Percentiles rank a stretch among this genome's conserved stretches.
These are phyloP conservation scores for Chalara sp. DNA, from an alignment of 2,329 filamentous ascomycete species.

Conservation along the genomic window DNA sequence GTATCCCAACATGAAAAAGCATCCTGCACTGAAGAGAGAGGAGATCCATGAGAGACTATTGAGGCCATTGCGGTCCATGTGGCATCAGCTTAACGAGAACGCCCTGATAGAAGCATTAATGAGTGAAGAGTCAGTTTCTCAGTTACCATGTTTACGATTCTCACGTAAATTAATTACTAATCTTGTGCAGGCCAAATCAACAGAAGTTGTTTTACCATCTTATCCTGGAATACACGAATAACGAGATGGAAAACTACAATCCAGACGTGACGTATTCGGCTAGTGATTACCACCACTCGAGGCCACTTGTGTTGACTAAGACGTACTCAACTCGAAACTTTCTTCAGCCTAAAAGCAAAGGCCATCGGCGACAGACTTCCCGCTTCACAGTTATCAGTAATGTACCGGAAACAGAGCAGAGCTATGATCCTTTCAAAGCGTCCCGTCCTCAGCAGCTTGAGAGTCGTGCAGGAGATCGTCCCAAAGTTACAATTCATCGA, in stretches of 20 bases:
- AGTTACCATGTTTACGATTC: not conserved
- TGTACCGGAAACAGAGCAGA: slow-evolving; percentile 49
- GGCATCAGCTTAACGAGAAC: slow-evolving; percentile 77
- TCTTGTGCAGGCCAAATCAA: slow-evolving; percentile 60
- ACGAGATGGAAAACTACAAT: slow-evolving; percentile 82
- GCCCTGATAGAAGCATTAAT: slow-evolving; percentile 64
- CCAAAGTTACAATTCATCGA: slow-evolving; percentile 25
- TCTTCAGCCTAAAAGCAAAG: slow-evolving; percentile 36
- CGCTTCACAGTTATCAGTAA: slow-evolving; percentile 62
- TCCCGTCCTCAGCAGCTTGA: slow-evolving; percentile 35
- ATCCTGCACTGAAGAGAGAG: slow-evolving; percentile 49
- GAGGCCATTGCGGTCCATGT: slow-evolving; percentile 80
- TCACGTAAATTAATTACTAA: slow-evolving; percentile 1
- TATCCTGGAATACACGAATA: slow-evolving; percentile 73
- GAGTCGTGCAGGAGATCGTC: slow-evolving; percentile 36
- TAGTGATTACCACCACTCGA: slow-evolving; percentile 84
- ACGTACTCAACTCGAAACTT: slow-evolving; percentile 58
- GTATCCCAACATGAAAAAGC: slow-evolving; percentile 47
- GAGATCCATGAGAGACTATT: slow-evolving; percentile 78
- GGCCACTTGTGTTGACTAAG: slow-evolving; percentile 49
- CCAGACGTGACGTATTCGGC: slow-evolving; percentile 74
- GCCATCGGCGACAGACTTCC: slow-evolving; percentile 48
- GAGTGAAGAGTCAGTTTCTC: slow-evolving; percentile 49
- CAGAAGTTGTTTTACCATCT: slow-evolving; percentile 92
- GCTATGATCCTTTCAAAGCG: slow-evolving; percentile 80